Base-by-base conservation (phyloP, 257 asterid genomes). In the Knoxia roxburghii region DNA sequence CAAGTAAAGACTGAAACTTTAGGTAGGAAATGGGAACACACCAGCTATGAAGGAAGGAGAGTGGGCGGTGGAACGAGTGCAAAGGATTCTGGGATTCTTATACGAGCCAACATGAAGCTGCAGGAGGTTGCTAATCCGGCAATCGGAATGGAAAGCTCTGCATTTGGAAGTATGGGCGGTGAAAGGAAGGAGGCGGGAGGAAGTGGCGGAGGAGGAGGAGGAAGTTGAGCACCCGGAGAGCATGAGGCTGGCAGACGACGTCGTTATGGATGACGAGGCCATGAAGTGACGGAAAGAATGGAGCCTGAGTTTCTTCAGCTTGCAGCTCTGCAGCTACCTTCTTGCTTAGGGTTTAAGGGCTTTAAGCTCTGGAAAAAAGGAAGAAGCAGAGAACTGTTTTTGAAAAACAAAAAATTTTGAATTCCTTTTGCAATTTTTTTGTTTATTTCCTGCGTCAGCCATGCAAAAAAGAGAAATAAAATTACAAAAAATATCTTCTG, bases 231-330 rank as follows among this genome's bases (percentile, higher is more conserved):
- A 57, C 51, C 66, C 73, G 45, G 71, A 11, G 21, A 75, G 54
- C 24, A 64, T 26, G 52, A 57, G 51, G 15, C 83, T 64, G 72
- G 77, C 56, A 71, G 89, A 48, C 59, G 88, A 20, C n/a, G 76
- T 58, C 37, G 80, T 50, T 65, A 75, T 64, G 75, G 87, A 68
- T 30, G 91, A 69, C 77, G 91, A 59, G 64, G 89, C 72, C 94
- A 84, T 85, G 21, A 61, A 71, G 72, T 30, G 89, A 72, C 76
- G 77, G 73, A 76, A 75, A 51, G 70, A 66, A 43, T 54, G 91
- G 80, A 76, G 71, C 48, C 54, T 67, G 73, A 78, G 65, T 76
- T 76, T 75, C 75, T 84, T 95, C 82, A 83, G 75, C 84, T 84
- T 80, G 82, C 84, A 70, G 60, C 8, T 27, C 12, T 48, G 6